Evolutionary conservation across 108 stramenopile species (phyloP).

Genomic region (Nitzschia putrida): DNA sequence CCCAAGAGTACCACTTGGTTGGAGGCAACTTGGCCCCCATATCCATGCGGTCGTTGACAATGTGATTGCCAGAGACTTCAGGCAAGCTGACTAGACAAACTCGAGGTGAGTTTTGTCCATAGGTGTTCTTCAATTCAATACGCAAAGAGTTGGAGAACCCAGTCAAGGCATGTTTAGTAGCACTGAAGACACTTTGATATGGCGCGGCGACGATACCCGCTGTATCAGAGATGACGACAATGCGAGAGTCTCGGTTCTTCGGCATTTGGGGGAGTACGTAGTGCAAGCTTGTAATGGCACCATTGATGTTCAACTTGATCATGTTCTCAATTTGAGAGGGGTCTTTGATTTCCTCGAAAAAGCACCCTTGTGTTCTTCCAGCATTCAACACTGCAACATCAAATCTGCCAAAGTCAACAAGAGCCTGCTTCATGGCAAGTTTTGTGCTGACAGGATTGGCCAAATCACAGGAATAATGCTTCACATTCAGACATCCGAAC

Average conservation of each 20-base stretch:
- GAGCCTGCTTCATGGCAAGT: conserved; percentile 25
- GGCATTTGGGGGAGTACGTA: conserved; percentile 30
- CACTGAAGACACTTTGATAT: conserved; percentile 35
- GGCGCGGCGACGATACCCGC: conserved; percentile 32
- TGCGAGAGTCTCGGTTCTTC: conserved; percentile 31
- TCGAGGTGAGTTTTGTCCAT: conserved; percentile 20
- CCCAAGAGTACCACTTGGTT: conserved; percentile 25
- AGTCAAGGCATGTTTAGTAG: conserved; percentile 33
- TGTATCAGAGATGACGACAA: conserved; percentile 28
- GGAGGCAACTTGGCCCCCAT: conserved; percentile 35
- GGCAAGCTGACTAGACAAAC: conserved; percentile 27
- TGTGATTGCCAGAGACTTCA: conserved; percentile 20
- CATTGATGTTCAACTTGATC: conserved; percentile 32
- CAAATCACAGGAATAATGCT: conserved; percentile 23
- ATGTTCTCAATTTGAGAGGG: conserved; percentile 26
- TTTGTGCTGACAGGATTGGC: conserved; percentile 26
- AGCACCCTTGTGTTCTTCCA: conserved; percentile 33
- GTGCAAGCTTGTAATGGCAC: conserved; percentile 28
- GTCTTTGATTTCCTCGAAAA: conserved; percentile 42
- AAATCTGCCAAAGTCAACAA: conserved; percentile 18
- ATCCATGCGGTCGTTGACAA: conserved; percentile 19
- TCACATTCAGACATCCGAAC: conserved; percentile 21
- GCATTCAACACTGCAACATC: conserved; percentile 40
- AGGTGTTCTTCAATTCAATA: conserved; percentile 32
- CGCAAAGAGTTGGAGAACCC: conserved; percentile 34